phyloP scores from a whole-genome alignment of 306 rosid genomes.

The Corylus americana region DNA sequence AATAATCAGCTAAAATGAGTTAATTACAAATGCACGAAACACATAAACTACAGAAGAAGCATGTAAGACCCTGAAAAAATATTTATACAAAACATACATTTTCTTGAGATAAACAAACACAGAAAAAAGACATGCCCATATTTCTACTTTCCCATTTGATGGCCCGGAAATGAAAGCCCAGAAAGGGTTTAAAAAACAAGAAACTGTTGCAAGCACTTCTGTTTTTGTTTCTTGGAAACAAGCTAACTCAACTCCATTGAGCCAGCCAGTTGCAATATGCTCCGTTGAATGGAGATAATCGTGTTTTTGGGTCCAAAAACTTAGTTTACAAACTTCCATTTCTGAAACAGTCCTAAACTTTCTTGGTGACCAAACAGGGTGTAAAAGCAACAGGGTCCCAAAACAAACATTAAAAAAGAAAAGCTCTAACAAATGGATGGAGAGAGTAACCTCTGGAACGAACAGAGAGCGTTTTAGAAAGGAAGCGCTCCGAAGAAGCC shows the following conservation, averaged over 20 bases:
- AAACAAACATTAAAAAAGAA: background rate
- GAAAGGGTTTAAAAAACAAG: background rate
- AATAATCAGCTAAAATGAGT: slow-evolving; percentile 14
- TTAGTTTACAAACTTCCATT: background rate
- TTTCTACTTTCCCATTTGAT: background rate
- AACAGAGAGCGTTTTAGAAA: slow-evolving; percentile 49
- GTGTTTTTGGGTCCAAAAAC: background rate
- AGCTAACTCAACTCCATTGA: background rate
- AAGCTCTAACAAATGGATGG: background rate
- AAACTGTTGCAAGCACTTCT: background rate
- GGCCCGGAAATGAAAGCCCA: background rate
- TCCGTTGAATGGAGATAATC: background rate
- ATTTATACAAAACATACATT: background rate
- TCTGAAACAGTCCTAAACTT: background rate
- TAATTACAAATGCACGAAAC: background rate
- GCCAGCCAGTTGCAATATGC: slow-evolving; percentile 10
- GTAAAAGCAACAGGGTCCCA: background rate
- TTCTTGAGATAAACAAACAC: background rate
- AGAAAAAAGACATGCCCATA: background rate
- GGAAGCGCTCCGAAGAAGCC: slow-evolving; percentile 60
- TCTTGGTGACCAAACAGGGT: slow-evolving; percentile 16
- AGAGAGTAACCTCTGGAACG: slow-evolving; percentile 46
- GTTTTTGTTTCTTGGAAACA: background rate
- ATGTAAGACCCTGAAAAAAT: background rate
- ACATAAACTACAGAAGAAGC: background rate